Evolutionary conservation across 2,329 filamentous ascomycete species (phyloP).

Genomic region (Hypoxylon sp.): DNA sequence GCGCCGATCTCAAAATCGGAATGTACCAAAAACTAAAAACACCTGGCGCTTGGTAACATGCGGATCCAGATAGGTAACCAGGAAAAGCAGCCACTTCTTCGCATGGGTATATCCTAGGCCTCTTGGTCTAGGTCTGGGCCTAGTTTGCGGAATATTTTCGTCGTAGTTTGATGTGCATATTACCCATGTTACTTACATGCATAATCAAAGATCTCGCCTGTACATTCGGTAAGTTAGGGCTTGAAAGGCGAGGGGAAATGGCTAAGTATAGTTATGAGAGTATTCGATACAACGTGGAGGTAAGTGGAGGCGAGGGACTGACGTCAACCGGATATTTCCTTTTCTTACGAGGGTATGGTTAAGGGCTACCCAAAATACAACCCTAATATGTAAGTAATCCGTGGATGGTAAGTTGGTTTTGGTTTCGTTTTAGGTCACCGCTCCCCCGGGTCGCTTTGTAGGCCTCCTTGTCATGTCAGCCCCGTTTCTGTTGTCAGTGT

Average conservation of each 20-base stretch:
- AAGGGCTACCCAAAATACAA: background rate
- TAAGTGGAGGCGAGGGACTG: constrained; percentile 13
- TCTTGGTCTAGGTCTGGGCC: constrained; percentile 8
- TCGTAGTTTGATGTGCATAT: constrained; percentile 13
- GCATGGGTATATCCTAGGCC: constrained; percentile 28
- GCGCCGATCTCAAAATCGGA: constrained; percentile 10
- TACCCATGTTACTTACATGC: constrained; percentile 20
- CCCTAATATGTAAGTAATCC: constrained; percentile 3
- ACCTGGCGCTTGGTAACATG: constrained; percentile 34
- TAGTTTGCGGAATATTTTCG: constrained; percentile 15
- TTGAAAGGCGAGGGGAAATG: background rate
- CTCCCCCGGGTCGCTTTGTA: constrained; percentile 29
- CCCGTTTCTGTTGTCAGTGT: constrained; percentile 38
- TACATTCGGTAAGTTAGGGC: constrained; percentile 10
- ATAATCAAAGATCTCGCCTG: constrained; percentile 25
- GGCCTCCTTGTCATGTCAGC: constrained; percentile 23
- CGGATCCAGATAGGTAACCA: constrained; percentile 11
- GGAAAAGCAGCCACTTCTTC: constrained; percentile 1
- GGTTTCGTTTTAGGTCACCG: constrained; percentile 28
- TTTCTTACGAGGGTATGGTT: background rate
- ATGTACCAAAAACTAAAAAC: constrained; percentile 20
- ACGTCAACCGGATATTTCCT: constrained; percentile 26
- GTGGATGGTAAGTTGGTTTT: constrained; percentile 8
- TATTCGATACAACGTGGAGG: constrained; percentile 5
- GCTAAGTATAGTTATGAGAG: constrained; percentile 2